These are phyloP conservation scores for Anethum foeniculum DNA, from an alignment of 140 eudicot genomes.

Conservation along the genomic window DNA sequence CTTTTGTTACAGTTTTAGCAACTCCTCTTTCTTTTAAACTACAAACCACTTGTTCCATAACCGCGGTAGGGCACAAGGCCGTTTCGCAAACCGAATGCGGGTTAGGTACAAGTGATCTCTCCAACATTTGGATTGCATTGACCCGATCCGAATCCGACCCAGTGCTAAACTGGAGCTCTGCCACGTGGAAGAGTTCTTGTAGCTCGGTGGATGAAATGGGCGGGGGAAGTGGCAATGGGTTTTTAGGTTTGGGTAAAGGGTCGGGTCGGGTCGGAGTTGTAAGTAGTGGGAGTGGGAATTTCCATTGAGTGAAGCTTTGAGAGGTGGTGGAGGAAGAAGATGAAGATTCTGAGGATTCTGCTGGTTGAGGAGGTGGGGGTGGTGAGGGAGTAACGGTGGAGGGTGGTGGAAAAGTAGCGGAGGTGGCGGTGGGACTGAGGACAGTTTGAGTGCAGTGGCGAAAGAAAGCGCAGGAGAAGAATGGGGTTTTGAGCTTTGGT, in stretches of 20 bases:
- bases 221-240: constrained; percentile 24
- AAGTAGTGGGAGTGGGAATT: constrained; percentile 44
- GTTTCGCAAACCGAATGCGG: constrained; percentile 37
- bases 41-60: constrained; percentile 51
- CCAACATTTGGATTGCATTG: constrained; percentile 57
- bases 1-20: constrained; percentile 64
- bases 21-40: constrained; percentile 30
- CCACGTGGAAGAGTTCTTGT: constrained; percentile 68
- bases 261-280: constrained; percentile 10
- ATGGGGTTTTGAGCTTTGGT: constrained; percentile 51
- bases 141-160: constrained; percentile 40
- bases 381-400: constrained; percentile 10
- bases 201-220: constrained; percentile 25
- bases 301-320: constrained; percentile 82
- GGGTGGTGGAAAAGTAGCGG: constrained; percentile 14
- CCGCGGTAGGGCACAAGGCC: constrained; percentile 44
- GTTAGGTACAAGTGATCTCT: constrained; percentile 46
- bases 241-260: constrained; percentile 10
- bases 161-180: constrained; percentile 60
- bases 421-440: constrained; percentile 52
- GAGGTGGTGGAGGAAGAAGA: constrained; percentile 69
- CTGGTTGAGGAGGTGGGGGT: constrained; percentile 20
- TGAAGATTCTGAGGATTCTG: constrained; percentile 42
- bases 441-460: constrained; percentile 71
- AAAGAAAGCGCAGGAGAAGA: constrained; percentile 63